A percentile compares a stretch with the other conserved stretches of the same genome.
Evolutionary conservation across 257 asterid genomes (phyloP).

Genomic region (Mitragyna speciosa): DNA sequence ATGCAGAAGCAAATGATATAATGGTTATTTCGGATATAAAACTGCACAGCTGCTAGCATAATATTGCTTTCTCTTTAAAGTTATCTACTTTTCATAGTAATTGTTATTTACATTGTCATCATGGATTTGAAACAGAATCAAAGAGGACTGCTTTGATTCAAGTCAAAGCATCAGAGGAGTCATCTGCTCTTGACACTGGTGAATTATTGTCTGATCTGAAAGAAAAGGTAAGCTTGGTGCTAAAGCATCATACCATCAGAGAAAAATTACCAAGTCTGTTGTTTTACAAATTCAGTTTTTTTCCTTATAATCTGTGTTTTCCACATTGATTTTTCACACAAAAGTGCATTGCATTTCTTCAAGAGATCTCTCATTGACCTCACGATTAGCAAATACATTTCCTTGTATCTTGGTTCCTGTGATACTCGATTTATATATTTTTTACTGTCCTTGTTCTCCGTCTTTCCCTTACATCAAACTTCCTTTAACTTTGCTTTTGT

Average conservation of each 20-base stretch:
- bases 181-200: conserved; percentile 51
- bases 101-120: conserved; percentile 15
- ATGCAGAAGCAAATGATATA: not conserved
- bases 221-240: conserved; percentile 55
- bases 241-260: not conserved
- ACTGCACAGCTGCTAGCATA: not conserved
- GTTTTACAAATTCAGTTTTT: not conserved
- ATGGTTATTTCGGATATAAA: conserved; percentile 2
- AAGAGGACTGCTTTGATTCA: conserved; percentile 50
- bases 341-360: not conserved
- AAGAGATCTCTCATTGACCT: not conserved
- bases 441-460: not conserved
- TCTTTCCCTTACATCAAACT: not conserved
- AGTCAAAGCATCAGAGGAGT: conserved; percentile 81
- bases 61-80: not conserved
- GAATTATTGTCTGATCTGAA: conserved; percentile 76
- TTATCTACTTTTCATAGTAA: not conserved
- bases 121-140: conserved; percentile 43
- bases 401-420: not conserved
- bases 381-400: not conserved
- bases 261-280: not conserved
- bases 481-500: conserved; percentile 2
- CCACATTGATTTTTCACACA: not conserved
- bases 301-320: not conserved
- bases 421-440: not conserved